These are phyloP conservation scores for Sicyos edulis DNA, from an alignment of 306 rosid species.

Conservation along the genomic window DNA sequence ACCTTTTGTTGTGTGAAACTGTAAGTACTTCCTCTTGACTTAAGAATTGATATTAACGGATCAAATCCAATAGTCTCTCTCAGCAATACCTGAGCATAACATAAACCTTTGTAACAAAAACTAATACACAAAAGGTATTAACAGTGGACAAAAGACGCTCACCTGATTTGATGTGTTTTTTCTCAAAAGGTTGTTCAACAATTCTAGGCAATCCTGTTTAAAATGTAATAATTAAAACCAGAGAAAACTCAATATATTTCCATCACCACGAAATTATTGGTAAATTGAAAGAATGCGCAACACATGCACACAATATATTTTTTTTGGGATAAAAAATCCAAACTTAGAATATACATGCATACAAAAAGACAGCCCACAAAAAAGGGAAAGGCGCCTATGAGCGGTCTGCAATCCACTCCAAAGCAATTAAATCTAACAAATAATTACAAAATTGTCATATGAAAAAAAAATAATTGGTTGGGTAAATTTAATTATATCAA, in stretches of 20 bases:
- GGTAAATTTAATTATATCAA: no score
- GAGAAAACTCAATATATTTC: slow-evolving; percentile 15
- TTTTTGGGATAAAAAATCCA: no score
- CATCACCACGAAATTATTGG: slow-evolving; percentile 7
- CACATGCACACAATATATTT: not conserved
- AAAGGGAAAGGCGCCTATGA: no score
- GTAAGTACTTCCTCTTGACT: slow-evolving; percentile 63
- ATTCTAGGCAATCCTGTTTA: slow-evolving; percentile 81
- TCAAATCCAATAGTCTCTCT: slow-evolving; percentile 90
- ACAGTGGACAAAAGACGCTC: slow-evolving; percentile 26
- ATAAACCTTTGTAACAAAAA: slow-evolving; percentile 22
- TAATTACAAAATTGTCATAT: no score
- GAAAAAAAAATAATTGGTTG: no score
- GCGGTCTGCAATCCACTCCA: no score
- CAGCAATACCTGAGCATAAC: slow-evolving; percentile 53
- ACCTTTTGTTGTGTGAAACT: slow-evolving; percentile 92
- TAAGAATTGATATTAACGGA: slow-evolving; percentile 66
- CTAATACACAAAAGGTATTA: slow-evolving; percentile 3
- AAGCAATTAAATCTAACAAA: no score
- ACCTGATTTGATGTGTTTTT: slow-evolving; percentile 85
- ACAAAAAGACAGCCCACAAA: no score
- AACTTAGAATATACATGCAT: no score
- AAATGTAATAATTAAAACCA: slow-evolving; percentile 27
- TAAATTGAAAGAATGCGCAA: not conserved
- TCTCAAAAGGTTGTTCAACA: slow-evolving; percentile 76